These are phyloP conservation scores for Lumnitzera racemosa DNA, from an alignment of 345 rosid genomes.

Conservation along the genomic window DNA sequence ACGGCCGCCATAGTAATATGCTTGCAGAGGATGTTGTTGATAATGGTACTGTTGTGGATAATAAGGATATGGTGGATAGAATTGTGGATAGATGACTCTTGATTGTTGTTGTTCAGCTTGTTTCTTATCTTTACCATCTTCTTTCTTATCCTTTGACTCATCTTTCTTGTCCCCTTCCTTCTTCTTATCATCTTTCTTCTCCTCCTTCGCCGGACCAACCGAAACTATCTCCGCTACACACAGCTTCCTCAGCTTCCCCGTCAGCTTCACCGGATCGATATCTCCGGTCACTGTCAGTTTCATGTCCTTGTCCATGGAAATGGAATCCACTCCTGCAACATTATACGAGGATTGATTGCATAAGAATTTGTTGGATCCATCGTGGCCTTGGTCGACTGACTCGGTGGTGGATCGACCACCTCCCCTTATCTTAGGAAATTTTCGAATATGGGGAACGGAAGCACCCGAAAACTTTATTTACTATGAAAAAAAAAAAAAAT, in stretches of 20 bases:
- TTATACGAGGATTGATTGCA: background rate
- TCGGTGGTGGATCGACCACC: too few species aligned
- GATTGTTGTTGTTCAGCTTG: too few species aligned
- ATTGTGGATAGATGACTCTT: too few species aligned
- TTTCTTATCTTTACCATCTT: constrained; percentile 6
- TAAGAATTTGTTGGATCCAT: too few species aligned
- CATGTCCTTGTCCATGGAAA: constrained; percentile 15
- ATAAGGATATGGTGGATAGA: constrained; percentile 1
- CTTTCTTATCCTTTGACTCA: constrained; percentile 14
- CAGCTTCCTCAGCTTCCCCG: constrained; percentile 16
- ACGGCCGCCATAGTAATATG: constrained; percentile 8
- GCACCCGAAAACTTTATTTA: too few species aligned
- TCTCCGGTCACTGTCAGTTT: constrained; percentile 19
- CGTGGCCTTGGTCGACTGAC: too few species aligned
- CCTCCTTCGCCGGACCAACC: constrained; percentile 21
- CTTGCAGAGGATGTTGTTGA: constrained; percentile 13
- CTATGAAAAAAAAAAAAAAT: too few species aligned
- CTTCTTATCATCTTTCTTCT: constrained; percentile 18
- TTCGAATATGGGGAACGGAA: too few species aligned
- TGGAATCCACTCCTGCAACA: constrained; percentile 13
- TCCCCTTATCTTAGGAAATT: too few species aligned
- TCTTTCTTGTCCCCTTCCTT: constrained; percentile 5
- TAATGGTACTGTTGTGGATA: constrained; percentile 12
- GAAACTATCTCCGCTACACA: constrained; percentile 5
- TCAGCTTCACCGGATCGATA: constrained; percentile 12